Evolutionary conservation across 2,329 filamentous ascomycete species (phyloP), one percentile per base, ranked within the genome.

Genomic region (Curvularia sp.): DNA sequence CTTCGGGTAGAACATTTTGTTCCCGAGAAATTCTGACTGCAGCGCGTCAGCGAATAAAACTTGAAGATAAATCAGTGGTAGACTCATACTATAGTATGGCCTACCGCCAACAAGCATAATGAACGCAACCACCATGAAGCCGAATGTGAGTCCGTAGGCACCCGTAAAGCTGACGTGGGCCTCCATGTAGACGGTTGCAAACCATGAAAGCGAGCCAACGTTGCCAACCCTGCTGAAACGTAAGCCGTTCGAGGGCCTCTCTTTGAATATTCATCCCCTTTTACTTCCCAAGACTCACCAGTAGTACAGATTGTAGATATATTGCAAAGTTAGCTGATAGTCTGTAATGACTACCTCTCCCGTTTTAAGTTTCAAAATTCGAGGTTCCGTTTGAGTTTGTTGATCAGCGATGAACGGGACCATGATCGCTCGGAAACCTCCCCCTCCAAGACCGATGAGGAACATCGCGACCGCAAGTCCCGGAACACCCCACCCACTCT

Each of bases 121-220:
- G 33, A 88, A 83, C 44, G 86, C 86, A 15, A 87, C 73, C 56
- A 83, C 78, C 77, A 91, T 89, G 77, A 89, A 83, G 74, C 81
- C 81, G 65, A 88, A 84, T 52, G 84, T 83, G 49, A 89, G 76
- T 24, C 88, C 74, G 67, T 83, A 91, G 2, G 86, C 88, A 1
- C 84, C 83, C 89, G 89, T 86, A 76, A 90, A 92, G 4, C 86
- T 87, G 57, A 88, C 76, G 68, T 88, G 82, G 60, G 83, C 79
- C 75, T 92, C 89, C 81, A 90, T 84, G 70, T 87, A 87, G 1
- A 86, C 86, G 1, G 87, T 90, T 10, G 85, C 86, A 64, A 91
- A 82, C 46, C 85, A 78, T 0, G 85, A 89, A 10, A 69, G 43
- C 43, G 86, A 79, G 0, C 86, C 89, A 9, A 92, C 80, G 6